A percentile compares a stretch with the other conserved stretches of the same genome.
Conservation (phyloP, 1,139 yeast genomes). For the Scheffersomyces titani region DNA sequence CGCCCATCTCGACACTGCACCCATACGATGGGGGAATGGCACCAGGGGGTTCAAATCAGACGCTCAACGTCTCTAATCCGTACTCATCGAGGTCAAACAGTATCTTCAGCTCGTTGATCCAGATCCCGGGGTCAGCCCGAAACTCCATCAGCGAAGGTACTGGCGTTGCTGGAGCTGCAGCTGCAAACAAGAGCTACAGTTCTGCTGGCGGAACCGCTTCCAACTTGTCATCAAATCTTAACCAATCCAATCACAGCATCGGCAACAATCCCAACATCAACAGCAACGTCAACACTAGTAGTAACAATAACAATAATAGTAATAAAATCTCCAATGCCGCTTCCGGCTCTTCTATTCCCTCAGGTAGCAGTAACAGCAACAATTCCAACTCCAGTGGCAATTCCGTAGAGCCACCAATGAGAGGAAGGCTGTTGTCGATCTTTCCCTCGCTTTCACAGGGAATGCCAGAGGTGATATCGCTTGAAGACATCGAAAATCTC, state of each 20-base stretch:
- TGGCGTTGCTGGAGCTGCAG: constrained; percentile 5
- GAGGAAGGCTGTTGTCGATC: constrained; percentile 12
- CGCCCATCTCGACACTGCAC: constrained; percentile 14
- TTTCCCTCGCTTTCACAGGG: constrained; percentile 10
- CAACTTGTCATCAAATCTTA: constrained; percentile 3
- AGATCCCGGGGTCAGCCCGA: constrained; percentile 36
- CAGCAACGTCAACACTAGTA: not conserved
- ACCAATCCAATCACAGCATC: constrained; percentile 4
- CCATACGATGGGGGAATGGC: not conserved
- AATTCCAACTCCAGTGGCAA: not conserved
- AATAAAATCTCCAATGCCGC: not conserved
- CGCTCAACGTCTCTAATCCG: constrained; percentile 6
- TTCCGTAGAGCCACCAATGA: not conserved
- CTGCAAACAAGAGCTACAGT: constrained; percentile 5
- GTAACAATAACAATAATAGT: not conserved
- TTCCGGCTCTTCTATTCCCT: not conserved
- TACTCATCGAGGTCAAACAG: constrained; percentile 38
- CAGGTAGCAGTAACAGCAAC: not conserved
- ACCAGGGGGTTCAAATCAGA: not conserved
- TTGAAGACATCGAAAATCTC: constrained; percentile 46
- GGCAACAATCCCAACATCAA: not conserved
- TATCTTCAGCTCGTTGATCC: constrained; percentile 43
- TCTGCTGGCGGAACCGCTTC: constrained; percentile 18
- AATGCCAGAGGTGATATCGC: constrained; percentile 25
- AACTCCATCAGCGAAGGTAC: constrained; percentile 34